Conservation (phyloP, 192 early-diverging fungal genomes). For the Coemansia sp. region DNA sequence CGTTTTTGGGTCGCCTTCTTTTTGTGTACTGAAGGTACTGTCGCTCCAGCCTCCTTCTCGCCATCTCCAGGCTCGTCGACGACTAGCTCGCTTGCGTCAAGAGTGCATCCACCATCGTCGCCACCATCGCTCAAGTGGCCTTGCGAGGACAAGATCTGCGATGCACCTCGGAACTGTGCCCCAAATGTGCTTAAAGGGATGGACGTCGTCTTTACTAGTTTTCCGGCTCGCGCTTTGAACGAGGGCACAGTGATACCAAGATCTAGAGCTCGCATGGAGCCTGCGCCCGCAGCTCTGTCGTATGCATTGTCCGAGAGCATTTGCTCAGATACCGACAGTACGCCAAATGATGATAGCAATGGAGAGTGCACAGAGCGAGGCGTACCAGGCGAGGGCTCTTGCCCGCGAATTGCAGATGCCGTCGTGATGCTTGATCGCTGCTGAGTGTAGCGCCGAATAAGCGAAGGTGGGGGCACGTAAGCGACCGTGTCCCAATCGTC, state of each 20-base stretch:
- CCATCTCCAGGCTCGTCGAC: slow-evolving; percentile 22
- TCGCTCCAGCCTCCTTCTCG: not conserved
- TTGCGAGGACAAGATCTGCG: slow-evolving; percentile 11
- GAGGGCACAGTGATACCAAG: slow-evolving; percentile 10
- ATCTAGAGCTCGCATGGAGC: slow-evolving; percentile 8
- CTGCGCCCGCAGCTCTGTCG: not conserved
- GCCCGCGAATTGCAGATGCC: not conserved
- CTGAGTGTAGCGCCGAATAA: slow-evolving; percentile 24
- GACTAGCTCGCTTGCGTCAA: slow-evolving; percentile 27
- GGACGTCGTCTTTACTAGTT: slow-evolving; percentile 44
- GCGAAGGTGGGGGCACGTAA: slow-evolving; percentile 39
- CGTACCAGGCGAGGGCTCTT: not conserved
- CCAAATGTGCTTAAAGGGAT: slow-evolving; percentile 44
- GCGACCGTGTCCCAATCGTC: slow-evolving; percentile 18
- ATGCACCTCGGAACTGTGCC: slow-evolving; percentile 4
- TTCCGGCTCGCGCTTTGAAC: slow-evolving; percentile 30
- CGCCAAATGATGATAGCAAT: slow-evolving; percentile 22
- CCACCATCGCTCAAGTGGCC: slow-evolving; percentile 22
- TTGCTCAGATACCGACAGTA: slow-evolving; percentile 20
- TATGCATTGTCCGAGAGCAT: not conserved
- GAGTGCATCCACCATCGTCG: not conserved
- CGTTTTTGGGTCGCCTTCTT: slow-evolving; percentile 57
- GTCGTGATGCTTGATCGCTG: not conserved
- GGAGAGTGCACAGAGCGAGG: slow-evolving; percentile 8
- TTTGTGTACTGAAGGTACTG: not conserved